Percentiles rank a stretch among this genome's conserved stretches.
Conservation (phyloP, 2,329 filamentous ascomycete genomes). For the Xylaria sp. region DNA sequence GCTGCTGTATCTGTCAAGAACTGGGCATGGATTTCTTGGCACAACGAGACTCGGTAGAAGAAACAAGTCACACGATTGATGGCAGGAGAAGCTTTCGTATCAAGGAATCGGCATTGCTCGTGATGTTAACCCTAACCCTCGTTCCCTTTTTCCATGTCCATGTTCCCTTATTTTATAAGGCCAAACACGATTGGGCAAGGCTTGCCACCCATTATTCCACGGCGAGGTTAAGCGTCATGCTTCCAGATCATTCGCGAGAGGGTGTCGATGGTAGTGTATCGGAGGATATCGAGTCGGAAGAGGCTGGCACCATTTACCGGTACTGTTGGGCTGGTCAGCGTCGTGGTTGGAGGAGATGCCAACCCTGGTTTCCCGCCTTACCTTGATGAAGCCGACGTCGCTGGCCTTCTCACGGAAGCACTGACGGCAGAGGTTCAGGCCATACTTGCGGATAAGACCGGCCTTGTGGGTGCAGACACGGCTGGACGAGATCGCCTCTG, state of each 20-base stretch:
- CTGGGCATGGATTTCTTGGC: neutral
- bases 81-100: conserved; percentile 1
- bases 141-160: conserved; percentile 10
- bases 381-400: neutral
- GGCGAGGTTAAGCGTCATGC: conserved; percentile 9
- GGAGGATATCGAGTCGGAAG: conserved; percentile 10
- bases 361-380: neutral
- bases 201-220: conserved; percentile 3
- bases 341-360: neutral
- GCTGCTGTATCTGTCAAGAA: neutral
- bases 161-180: conserved; percentile 5
- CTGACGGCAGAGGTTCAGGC: conserved; percentile 81
- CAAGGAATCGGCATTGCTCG: conserved; percentile 17
- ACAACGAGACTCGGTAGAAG: neutral
- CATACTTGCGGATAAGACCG: conserved; percentile 99
- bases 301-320: conserved; percentile 12
- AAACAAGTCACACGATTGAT: conserved; percentile 5
- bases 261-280: conserved; percentile 15
- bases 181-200: conserved; percentile 5
- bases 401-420: conserved; percentile 42
- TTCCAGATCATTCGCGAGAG: conserved; percentile 11
- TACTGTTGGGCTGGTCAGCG: conserved; percentile 10
- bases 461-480: conserved; percentile 83
- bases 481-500: conserved; percentile 35
- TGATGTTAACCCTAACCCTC: conserved; percentile 15